Evolutionary conservation across 345 rosid species (phyloP), one percentile per base, ranked within the genome.

Genomic region (Eucalyptus caleyi): DNA sequence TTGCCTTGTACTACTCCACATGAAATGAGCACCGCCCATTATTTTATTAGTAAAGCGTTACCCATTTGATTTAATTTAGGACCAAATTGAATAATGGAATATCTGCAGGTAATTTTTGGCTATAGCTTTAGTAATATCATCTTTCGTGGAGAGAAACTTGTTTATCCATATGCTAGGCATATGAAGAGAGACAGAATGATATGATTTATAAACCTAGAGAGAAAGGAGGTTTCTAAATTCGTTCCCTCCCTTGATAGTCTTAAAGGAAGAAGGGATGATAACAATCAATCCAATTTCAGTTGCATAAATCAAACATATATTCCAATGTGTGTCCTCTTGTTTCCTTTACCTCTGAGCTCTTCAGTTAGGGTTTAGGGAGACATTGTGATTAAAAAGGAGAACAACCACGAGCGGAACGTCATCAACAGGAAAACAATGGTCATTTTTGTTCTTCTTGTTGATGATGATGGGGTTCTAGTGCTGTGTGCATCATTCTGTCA

Each of bases 401-500:
- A 23, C 47, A 40, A 77, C 47, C 85, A 21, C 9, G 85, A 77
- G 47, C 40, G 85, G 47, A 77, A 40, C 30, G 47, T 77, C 85
- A 40, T 77, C 85, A 77, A 77, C 27, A 77, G 47, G 85, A 77
- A 77, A 77, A 37, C 85, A 21, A 40, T 23, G 27, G 42, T 40
- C 85, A 14, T 11, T 77, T 77, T 21, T 77, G 85, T 37, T 49
- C 59, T 51, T 88, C 67, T 88, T 42, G 34, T 59, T 34, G 34
- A 83, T 50, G 62, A 59, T 53, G 67, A 32, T 50, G 30, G 37
- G 88, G 16, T 86, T 51, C 40, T 72, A 56, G 65, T 30, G 32
- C 40, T 81, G 56, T 21, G 42, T 32, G 62, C 87, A 69, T 88
- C 89, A 88, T 89, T 91, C 72, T 93, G 95, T 91, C 94, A 91